phyloP scores from a whole-genome alignment of 2,329 filamentous ascomycete species.

The Arachnomyces sp. region DNA sequence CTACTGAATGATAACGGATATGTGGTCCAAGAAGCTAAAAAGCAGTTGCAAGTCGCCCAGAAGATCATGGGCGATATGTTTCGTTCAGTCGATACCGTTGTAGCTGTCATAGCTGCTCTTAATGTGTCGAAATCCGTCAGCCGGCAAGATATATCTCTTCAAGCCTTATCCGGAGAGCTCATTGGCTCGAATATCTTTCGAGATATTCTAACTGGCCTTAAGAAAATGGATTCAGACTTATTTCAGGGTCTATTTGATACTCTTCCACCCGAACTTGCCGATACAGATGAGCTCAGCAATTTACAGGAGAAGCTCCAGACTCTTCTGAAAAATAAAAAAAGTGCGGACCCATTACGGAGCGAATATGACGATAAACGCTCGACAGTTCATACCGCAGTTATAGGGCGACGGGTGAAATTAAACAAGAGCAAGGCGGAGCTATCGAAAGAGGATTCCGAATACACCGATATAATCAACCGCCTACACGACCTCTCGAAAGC shows the following conservation, averaged over 20 bases:
- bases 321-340: constrained; percentile 41
- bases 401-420: constrained; percentile 52
- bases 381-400: constrained; percentile 50
- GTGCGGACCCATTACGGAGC: constrained; percentile 55
- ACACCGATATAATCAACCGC: constrained; percentile 46
- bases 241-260: constrained; percentile 34
- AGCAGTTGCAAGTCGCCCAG: constrained; percentile 34
- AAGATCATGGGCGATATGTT: constrained; percentile 32
- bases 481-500: constrained; percentile 39
- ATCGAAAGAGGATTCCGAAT: constrained; percentile 47
- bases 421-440: constrained; percentile 50
- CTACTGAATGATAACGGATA: constrained; percentile 45
- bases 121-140: constrained; percentile 23
- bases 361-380: constrained; percentile 63
- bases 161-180: constrained; percentile 46
- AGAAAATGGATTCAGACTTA: constrained; percentile 46
- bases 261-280: constrained; percentile 27
- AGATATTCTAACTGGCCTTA: constrained; percentile 46
- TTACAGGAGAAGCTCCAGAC: constrained; percentile 42
- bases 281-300: constrained; percentile 29
- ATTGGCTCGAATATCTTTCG: constrained; percentile 43
- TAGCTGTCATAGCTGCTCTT: constrained; percentile 21
- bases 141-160: constrained; percentile 31
- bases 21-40: constrained; percentile 36
- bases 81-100: constrained; percentile 23